Conservation (phyloP, 495 filamentous ascomycete genomes). For the Neurospora sp. region DNA sequence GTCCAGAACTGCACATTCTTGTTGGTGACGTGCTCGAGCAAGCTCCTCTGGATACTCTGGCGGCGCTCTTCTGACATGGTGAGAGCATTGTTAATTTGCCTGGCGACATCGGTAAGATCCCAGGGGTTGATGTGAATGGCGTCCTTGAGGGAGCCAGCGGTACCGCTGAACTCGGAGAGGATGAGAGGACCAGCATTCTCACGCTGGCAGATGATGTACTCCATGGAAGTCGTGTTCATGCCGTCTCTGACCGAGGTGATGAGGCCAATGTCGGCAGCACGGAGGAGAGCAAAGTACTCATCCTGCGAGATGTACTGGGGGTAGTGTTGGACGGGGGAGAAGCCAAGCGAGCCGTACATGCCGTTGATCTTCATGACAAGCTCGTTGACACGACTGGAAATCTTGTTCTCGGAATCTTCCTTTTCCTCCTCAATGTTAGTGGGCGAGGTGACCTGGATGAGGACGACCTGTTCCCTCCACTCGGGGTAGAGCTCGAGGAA, state of each 20-base stretch:
- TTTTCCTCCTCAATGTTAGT: constrained; percentile 65
- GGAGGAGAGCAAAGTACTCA: constrained; percentile 85
- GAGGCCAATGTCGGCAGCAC: constrained; percentile 76
- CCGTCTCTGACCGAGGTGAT: constrained; percentile 90
- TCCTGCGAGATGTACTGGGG: constrained; percentile 77
- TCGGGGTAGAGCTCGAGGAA: constrained; percentile 82
- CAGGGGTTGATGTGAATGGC: constrained; percentile 94
- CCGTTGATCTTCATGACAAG: constrained; percentile 86
- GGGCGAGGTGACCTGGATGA: constrained; percentile 90
- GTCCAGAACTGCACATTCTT: constrained; percentile 82
- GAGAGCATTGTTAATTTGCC: constrained; percentile 67
- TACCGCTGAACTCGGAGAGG: constrained; percentile 91
- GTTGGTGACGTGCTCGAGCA: constrained; percentile 74
- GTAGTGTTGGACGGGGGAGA: constrained; percentile 83
- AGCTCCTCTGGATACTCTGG: constrained; percentile 43
- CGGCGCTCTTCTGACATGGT: constrained; percentile 57
- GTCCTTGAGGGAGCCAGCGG: constrained; percentile 70
- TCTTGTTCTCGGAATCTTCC: constrained; percentile 59
- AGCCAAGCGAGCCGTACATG: constrained; percentile 71
- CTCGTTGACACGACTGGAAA: constrained; percentile 76
- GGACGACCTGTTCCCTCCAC: constrained; percentile 83
- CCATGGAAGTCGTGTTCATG: constrained; percentile 92
- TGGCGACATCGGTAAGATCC: constrained; percentile 72
- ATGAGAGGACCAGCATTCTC: constrained; percentile 77
- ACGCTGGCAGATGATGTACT: constrained; percentile 87